phyloP scores from a whole-genome alignment of 129 eudicot species.

The Tagetes erecta region DNA sequence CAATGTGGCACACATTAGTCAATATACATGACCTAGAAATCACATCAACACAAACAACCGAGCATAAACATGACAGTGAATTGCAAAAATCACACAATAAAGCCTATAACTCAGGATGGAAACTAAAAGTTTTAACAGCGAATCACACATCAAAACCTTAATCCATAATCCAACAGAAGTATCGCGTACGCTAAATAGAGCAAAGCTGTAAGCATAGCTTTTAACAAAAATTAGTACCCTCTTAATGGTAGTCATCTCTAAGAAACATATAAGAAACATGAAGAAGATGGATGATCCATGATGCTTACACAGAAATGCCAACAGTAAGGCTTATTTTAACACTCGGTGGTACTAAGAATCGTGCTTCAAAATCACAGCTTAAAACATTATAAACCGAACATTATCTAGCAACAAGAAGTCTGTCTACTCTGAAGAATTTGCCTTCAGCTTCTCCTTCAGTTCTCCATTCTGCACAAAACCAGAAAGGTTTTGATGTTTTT shows the following conservation, averaged over 20 bases:
- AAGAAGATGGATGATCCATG: not conserved
- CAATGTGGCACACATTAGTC: too few species aligned
- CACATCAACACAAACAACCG: too few species aligned
- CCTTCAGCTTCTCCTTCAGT: slow-evolving; percentile 72
- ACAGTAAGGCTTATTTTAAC: slow-evolving; percentile 22
- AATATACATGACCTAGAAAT: too few species aligned
- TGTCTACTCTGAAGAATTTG: slow-evolving; percentile 20
- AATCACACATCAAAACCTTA: too few species aligned
- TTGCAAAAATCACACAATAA: too few species aligned
- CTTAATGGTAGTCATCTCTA: not conserved
- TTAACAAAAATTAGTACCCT: not conserved
- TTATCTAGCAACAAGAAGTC: not conserved
- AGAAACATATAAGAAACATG: not conserved
- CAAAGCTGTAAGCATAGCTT: not conserved
- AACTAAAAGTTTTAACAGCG: too few species aligned
- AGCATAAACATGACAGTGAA: too few species aligned
- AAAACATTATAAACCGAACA: slow-evolving; percentile 15
- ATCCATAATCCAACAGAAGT: not conserved
- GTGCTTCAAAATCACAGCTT: not conserved
- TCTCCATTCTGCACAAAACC: slow-evolving; percentile 70
- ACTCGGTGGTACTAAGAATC: slow-evolving; percentile 5
- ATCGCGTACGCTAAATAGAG: not conserved
- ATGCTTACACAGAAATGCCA: not conserved
- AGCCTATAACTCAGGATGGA: too few species aligned
- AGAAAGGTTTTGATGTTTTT: not conserved